A percentile compares a stretch with the other conserved stretches of the same genome.
These are phyloP conservation scores for Potentilla sterilis DNA, from an alignment of 306 rosid genomes.

Conservation along the genomic window DNA sequence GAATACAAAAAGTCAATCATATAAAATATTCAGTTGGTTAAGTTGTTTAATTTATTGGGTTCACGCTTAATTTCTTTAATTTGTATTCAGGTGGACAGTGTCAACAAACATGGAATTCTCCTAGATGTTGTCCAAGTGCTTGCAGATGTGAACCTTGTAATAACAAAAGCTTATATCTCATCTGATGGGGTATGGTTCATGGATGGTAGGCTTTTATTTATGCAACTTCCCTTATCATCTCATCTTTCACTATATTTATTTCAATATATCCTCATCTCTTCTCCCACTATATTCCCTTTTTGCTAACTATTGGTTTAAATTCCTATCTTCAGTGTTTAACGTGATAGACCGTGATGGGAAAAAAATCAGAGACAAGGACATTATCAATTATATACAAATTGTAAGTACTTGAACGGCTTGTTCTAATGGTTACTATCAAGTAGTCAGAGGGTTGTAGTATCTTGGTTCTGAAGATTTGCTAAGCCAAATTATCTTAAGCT, in stretches of 20 bases:
- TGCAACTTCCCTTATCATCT: neutral
- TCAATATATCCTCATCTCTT: neutral
- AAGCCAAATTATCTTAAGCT: neutral
- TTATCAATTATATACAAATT: slow-evolving; percentile 73
- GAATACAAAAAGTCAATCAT: neutral
- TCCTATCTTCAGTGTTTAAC: slow-evolving; percentile 64
- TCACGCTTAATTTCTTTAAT: neutral
- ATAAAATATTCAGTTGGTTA: slow-evolving; percentile 6
- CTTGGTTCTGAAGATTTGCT: slow-evolving; percentile 3
- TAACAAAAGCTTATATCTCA: slow-evolving; percentile 80
- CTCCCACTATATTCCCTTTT: neutral
- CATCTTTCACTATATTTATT: neutral
- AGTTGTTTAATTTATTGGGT: neutral
- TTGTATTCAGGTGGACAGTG: slow-evolving; percentile 73
- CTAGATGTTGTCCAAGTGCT: slow-evolving; percentile 90
- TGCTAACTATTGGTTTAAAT: neutral
- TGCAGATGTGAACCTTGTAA: slow-evolving; percentile 75
- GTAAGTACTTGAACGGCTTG: slow-evolving; percentile 34
- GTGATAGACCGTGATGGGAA: slow-evolving; percentile 71
- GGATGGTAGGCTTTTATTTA: slow-evolving; percentile 65
- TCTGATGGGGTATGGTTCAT: slow-evolving; percentile 97
- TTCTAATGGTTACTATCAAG: neutral
- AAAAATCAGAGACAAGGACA: slow-evolving; percentile 82
- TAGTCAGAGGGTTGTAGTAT: neutral
- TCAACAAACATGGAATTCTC: slow-evolving; percentile 88